These are phyloP conservation scores for Yamadazyma membranifaciens DNA, from an alignment of 1,139 yeast species.

Conservation along the genomic window DNA sequence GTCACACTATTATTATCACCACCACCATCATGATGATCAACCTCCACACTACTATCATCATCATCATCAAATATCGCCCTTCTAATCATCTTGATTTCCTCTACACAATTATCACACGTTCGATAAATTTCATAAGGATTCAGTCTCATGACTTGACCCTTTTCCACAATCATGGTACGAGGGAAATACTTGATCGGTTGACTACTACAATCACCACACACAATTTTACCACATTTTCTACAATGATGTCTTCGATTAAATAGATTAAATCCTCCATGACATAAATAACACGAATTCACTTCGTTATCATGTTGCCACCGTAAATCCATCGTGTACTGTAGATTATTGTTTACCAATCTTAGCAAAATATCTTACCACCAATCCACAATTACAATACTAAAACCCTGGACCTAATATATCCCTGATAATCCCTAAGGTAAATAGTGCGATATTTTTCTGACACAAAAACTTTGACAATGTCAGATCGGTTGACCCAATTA, in stretches of 20 bases:
- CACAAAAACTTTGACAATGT: conserved; percentile 32
- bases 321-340: conserved; percentile 4
- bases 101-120: conserved; percentile 72
- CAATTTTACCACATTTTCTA: conserved; percentile 76
- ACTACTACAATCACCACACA: conserved; percentile 66
- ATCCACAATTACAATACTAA: no score
- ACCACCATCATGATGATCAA: not conserved
- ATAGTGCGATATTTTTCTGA: no score
- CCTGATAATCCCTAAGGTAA: no score
- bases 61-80: conserved; percentile 30
- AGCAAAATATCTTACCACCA: no score
- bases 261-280: conserved; percentile 57
- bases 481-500: conserved; percentile 88
- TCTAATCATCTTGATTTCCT: conserved; percentile 58
- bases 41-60: not conserved
- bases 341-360: no score
- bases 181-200: conserved; percentile 43
- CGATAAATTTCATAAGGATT: conserved; percentile 40
- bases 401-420: no score
- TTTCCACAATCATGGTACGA: conserved; percentile 33
- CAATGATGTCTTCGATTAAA: conserved; percentile 90
- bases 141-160: conserved; percentile 25
- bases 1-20: conserved; percentile 18
- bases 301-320: conserved; percentile 82
- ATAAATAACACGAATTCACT: conserved; percentile 58